These are phyloP conservation scores for Amaranthus cruentus DNA, from an alignment of 148 eudicot genomes.

Conservation along the genomic window DNA sequence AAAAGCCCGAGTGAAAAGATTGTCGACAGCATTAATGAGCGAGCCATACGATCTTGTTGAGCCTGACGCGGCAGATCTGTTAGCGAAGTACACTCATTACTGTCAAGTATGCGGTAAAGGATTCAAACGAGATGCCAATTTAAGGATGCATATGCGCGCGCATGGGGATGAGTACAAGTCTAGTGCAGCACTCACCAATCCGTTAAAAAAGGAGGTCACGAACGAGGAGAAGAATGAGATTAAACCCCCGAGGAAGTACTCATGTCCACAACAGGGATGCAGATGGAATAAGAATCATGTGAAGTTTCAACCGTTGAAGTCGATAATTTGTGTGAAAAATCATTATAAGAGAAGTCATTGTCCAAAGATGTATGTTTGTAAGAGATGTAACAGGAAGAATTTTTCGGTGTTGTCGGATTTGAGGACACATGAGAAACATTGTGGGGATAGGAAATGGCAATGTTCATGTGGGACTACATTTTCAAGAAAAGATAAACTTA, in stretches of 20 bases:
- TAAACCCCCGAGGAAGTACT: constrained; percentile 42
- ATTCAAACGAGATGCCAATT: constrained; percentile 81
- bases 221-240: not conserved
- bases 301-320: constrained; percentile 82
- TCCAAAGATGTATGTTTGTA: constrained; percentile 83
- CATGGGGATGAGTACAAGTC: constrained; percentile 93
- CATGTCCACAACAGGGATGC: constrained; percentile 88
- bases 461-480: constrained; percentile 91
- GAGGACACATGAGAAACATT: constrained; percentile 87
- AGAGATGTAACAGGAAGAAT: constrained; percentile 60
- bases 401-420: constrained; percentile 81
- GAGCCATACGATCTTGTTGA: constrained; percentile 48
- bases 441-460: constrained; percentile 76
- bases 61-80: constrained; percentile 51
- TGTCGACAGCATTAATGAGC: not conserved
- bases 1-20: not conserved
- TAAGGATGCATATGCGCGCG: constrained; percentile 95
- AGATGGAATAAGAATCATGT: constrained; percentile 72
- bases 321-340: constrained; percentile 83
- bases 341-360: constrained; percentile 94
- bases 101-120: constrained; percentile 86
- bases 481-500: constrained; percentile 91
- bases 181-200: constrained; percentile 59
- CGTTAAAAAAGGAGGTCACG: constrained; percentile 35
- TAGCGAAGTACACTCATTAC: constrained; percentile 81